A percentile compares a stretch with the other conserved stretches of the same genome.
Evolutionary conservation across 2,329 filamentous ascomycete genomes (phyloP).

Genomic region (Botrytis tulipae): DNA sequence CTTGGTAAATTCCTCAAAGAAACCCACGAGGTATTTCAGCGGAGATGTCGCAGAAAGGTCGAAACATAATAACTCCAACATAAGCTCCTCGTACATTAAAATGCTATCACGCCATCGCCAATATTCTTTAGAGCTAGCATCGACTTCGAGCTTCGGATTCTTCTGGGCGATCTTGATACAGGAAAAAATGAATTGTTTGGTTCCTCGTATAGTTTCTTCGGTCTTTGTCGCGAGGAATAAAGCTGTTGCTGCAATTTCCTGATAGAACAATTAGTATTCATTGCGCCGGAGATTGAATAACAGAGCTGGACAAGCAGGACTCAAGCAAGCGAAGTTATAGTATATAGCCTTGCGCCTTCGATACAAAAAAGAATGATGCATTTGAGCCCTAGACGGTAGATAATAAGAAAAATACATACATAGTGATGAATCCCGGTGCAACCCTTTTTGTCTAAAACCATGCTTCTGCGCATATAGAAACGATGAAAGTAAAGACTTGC

Average conservation of each 20-base stretch:
- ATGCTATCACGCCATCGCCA: slow-evolving; percentile 98
- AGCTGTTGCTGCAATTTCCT: slow-evolving; percentile 84
- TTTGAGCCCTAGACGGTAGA: background rate
- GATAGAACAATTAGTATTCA: slow-evolving; percentile 23
- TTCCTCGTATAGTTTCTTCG: slow-evolving; percentile 94
- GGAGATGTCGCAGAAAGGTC: slow-evolving; percentile 89
- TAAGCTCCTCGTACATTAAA: slow-evolving; percentile 84
- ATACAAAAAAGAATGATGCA: slow-evolving; percentile 6
- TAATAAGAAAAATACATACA: slow-evolving; percentile 50
- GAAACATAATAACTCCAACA: slow-evolving; percentile 90
- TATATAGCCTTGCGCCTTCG: background rate
- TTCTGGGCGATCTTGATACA: slow-evolving; percentile 95
- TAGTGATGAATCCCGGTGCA: slow-evolving; percentile 79
- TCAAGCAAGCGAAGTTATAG: background rate
- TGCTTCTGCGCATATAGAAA: slow-evolving; percentile 87
- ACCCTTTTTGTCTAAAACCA: slow-evolving; percentile 65
- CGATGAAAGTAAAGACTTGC: slow-evolving; percentile 94
- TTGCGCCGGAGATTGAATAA: background rate
- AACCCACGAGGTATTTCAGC: slow-evolving; percentile 79
- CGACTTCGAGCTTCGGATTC: slow-evolving; percentile 82
- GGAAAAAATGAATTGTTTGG: slow-evolving; percentile 89
- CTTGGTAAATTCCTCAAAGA: slow-evolving; percentile 69
- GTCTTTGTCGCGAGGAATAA: slow-evolving; percentile 96
- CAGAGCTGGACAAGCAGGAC: background rate
- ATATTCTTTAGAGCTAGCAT: slow-evolving; percentile 97